phyloP scores from a whole-genome alignment of 179 eudicot species.

The Silene coronaria region DNA sequence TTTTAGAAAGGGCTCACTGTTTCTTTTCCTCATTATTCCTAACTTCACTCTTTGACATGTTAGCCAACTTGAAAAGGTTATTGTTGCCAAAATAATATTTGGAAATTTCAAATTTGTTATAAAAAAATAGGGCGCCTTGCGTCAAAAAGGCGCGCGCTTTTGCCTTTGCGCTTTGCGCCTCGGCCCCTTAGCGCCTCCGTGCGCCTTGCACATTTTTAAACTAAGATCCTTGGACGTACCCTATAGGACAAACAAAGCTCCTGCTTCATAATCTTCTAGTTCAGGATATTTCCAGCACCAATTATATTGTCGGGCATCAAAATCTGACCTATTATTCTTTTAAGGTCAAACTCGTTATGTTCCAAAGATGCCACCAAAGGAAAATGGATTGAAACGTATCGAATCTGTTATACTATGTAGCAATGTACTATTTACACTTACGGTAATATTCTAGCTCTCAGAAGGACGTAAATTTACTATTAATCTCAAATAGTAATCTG shows the following conservation, averaged over 20 bases:
- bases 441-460: not conserved
- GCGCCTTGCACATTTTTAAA: too few species aligned
- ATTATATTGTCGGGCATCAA: not conserved
- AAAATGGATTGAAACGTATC: not conserved
- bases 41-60: too few species aligned
- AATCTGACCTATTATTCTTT: not conserved
- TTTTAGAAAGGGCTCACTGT: too few species aligned
- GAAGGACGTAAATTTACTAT: not conserved
- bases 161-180: too few species aligned
- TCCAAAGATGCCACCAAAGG: not conserved
- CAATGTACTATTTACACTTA: not conserved
- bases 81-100: too few species aligned
- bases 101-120: too few species aligned
- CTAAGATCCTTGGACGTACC: not conserved
- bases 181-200: too few species aligned
- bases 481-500: not conserved
- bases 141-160: too few species aligned
- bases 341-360: not conserved
- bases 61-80: too few species aligned
- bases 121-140: too few species aligned
- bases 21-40: too few species aligned
- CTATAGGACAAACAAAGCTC: not conserved
- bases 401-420: not conserved
- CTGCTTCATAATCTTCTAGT: not conserved
- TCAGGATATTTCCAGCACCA: not conserved